Percentiles rank a stretch among this genome's conserved stretches.
Conservation (phyloP, 2,329 filamentous ascomycete species). For the Dactylellina haptotyla region DNA sequence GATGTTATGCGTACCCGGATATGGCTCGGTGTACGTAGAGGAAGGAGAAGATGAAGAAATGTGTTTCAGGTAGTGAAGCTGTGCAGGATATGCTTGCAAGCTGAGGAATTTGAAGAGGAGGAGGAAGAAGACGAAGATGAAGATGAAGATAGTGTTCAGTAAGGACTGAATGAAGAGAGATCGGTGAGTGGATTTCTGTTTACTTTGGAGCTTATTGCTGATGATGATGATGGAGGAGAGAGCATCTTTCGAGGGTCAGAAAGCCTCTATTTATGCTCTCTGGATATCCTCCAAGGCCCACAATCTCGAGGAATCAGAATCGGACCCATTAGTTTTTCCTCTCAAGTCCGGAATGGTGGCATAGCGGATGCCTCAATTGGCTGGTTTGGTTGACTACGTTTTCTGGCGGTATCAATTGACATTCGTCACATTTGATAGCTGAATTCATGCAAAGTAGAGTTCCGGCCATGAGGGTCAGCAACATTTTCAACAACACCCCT, state of each 20-base stretch:
- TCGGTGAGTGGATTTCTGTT: constrained; percentile 53
- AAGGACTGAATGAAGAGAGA: constrained; percentile 55
- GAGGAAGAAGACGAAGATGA: constrained; percentile 54
- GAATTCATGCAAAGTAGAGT: constrained; percentile 54
- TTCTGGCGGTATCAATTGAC: constrained; percentile 51
- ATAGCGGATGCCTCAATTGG: constrained; percentile 30
- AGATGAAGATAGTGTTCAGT: constrained; percentile 55
- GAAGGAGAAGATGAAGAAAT: constrained; percentile 14
- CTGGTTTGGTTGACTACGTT: constrained; percentile 26
- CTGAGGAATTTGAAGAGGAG: constrained; percentile 43
- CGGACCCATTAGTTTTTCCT: constrained; percentile 22
- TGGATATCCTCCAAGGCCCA: constrained; percentile 27
- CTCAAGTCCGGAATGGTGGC: constrained; percentile 35
- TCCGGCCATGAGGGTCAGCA: constrained; percentile 53
- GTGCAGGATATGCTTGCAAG: constrained; percentile 48
- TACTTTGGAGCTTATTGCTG: constrained; percentile 49
- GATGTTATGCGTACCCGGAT: constrained; percentile 38
- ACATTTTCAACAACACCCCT: constrained; percentile 47
- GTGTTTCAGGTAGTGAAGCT: constrained; percentile 38
- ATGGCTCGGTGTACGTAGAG: constrained; percentile 52
- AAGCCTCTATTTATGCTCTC: constrained; percentile 57
- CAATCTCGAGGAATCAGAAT: constrained; percentile 30
- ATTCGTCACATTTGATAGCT: constrained; percentile 52
- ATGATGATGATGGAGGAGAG: constrained; percentile 46
- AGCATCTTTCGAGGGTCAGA: constrained; percentile 53